Conservation (phyloP, 257 asterid species). For the Penstemon eatonii region DNA sequence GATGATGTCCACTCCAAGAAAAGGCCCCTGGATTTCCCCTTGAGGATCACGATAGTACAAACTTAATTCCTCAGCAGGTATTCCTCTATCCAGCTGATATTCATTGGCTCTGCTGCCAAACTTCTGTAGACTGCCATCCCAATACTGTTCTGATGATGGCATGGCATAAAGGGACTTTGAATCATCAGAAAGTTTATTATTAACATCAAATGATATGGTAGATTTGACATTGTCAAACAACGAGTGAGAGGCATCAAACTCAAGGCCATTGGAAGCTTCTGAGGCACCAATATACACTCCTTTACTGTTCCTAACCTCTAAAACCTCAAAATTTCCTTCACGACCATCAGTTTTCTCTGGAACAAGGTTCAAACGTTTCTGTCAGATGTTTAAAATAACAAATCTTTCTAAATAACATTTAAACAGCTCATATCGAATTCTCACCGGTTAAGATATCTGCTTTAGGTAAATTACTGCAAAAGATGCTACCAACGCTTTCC, state of each 20-base stretch:
- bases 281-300: slow-evolving; percentile 29
- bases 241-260: slow-evolving; percentile 42
- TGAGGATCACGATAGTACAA: slow-evolving; percentile 91
- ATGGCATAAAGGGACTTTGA: slow-evolving; percentile 33
- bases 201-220: slow-evolving; percentile 40
- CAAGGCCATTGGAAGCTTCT: slow-evolving; percentile 35
- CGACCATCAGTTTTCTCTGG: slow-evolving; percentile 39
- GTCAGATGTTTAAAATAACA: slow-evolving; percentile 22
- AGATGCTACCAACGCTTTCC: slow-evolving; percentile 38
- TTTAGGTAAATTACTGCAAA: slow-evolving; percentile 31
- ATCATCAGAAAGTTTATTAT: slow-evolving; percentile 44
- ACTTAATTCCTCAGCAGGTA: slow-evolving; percentile 81
- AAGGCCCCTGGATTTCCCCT: slow-evolving; percentile 96
- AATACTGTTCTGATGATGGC: slow-evolving; percentile 48
- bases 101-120: slow-evolving; percentile 40
- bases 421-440: slow-evolving; percentile 5
- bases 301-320: slow-evolving; percentile 41
- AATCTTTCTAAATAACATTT: slow-evolving; percentile 14
- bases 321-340: slow-evolving; percentile 35
- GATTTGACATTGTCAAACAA: slow-evolving; percentile 37
- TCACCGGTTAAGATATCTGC: slow-evolving; percentile 38
- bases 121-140: slow-evolving; percentile 48
- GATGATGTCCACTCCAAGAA: slow-evolving; percentile 89
- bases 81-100: slow-evolving; percentile 50
- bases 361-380: slow-evolving; percentile 3